Conservation (phyloP, 257 asterid species). For the Buddleja alternifolia region DNA sequence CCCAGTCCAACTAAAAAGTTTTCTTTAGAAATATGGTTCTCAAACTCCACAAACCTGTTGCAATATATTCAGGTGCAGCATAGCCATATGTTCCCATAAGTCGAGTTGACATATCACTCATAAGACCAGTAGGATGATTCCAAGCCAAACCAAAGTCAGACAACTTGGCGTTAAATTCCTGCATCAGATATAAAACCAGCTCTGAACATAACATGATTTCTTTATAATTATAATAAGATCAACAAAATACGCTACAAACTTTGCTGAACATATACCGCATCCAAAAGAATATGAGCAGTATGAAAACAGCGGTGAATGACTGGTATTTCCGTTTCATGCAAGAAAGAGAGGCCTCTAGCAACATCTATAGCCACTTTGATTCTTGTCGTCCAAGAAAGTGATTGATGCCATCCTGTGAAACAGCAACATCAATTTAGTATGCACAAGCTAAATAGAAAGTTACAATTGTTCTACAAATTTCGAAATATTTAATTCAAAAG, state of each 20-base stretch:
- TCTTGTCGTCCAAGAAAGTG: slow-evolving; percentile 29
- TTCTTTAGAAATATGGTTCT: neutral
- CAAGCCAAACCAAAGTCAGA: slow-evolving; percentile 53
- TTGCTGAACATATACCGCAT: slow-evolving; percentile 19
- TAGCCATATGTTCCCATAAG: slow-evolving; percentile 53
- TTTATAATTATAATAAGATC: neutral
- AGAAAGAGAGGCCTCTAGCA: slow-evolving; percentile 37
- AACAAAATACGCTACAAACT: neutral
- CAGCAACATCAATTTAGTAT: neutral
- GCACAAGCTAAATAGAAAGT: too few species aligned
- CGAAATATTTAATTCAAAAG: neutral
- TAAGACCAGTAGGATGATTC: slow-evolving; percentile 51
- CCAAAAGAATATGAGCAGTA: slow-evolving; percentile 27
- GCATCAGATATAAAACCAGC: slow-evolving; percentile 10
- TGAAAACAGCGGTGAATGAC: slow-evolving; percentile 21
- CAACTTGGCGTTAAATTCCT: slow-evolving; percentile 59
- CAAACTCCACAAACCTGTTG: slow-evolving; percentile 20
- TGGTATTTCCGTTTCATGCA: slow-evolving; percentile 30
- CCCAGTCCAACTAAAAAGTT: too few species aligned
- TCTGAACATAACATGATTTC: neutral
- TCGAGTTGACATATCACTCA: slow-evolving; percentile 45
- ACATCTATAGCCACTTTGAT: slow-evolving; percentile 28
- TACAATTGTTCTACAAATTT: too few species aligned
- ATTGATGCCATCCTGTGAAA: slow-evolving; percentile 2
- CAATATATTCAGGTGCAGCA: slow-evolving; percentile 29